Percentiles rank a stretch among this genome's conserved stretches.
These are phyloP conservation scores for Spergularia azorica DNA, from an alignment of 179 eudicot species.

Conservation along the genomic window DNA sequence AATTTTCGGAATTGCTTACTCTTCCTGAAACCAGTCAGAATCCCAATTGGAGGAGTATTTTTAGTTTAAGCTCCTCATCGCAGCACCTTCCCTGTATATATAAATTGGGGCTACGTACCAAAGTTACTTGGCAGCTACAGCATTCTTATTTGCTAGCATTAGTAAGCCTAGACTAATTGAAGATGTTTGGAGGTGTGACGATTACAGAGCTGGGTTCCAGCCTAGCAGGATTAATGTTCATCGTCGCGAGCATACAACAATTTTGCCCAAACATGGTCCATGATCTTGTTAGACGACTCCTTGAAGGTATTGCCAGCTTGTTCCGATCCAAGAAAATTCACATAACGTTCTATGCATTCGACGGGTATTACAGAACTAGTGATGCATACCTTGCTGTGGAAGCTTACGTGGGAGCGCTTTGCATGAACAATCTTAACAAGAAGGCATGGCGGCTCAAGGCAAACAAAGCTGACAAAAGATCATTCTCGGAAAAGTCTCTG, in stretches of 20 bases:
- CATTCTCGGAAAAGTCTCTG: slow-evolving; percentile 15
- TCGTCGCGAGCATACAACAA: slow-evolving; percentile 38
- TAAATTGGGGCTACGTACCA: too few relatives aligned
- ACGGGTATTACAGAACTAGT: slow-evolving; percentile 34
- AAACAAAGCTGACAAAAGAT: slow-evolving; percentile 29
- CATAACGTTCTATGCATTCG: slow-evolving; percentile 39
- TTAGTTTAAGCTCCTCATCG: too few relatives aligned
- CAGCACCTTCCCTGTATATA: too few relatives aligned
- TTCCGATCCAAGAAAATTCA: slow-evolving; percentile 38
- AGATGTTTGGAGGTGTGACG: not conserved
- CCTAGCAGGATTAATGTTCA: slow-evolving; percentile 35
- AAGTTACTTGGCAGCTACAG: too few relatives aligned
- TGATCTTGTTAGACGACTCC: not conserved
- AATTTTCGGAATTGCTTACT: too few relatives aligned
- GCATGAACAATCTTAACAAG: not conserved
- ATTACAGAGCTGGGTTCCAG: slow-evolving; percentile 17
- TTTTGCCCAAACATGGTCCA: slow-evolving; percentile 28
- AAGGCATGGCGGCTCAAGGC: slow-evolving; percentile 4
- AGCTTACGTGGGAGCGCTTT: slow-evolving; percentile 31
- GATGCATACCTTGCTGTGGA: slow-evolving; percentile 44
- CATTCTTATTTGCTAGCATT: too few relatives aligned
- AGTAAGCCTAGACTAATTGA: too few relatives aligned
- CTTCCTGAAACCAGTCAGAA: too few relatives aligned
- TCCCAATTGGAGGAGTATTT: too few relatives aligned
- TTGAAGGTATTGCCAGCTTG: not conserved